Evolutionary conservation across 805 yeast species (phyloP).

Genomic region (Yamadazyma laniorum): DNA sequence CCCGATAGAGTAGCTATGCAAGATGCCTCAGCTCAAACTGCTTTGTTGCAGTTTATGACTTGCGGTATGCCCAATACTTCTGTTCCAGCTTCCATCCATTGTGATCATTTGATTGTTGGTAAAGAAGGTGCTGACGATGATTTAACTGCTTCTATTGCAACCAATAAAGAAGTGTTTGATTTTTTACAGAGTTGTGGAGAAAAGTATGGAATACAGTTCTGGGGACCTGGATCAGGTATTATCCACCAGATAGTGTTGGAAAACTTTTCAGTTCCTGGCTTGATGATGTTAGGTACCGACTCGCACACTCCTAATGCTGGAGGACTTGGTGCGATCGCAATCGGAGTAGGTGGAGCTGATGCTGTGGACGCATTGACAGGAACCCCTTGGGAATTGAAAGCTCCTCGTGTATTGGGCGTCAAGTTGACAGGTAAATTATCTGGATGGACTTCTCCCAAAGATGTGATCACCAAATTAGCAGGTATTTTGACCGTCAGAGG

Average conservation of each 20-base stretch:
- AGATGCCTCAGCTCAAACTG: slow-evolving; percentile 99
- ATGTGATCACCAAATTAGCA: slow-evolving; percentile 88
- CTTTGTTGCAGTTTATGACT: slow-evolving; percentile 97
- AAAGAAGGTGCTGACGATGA: slow-evolving; percentile 88
- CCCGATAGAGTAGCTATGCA: slow-evolving; percentile 99
- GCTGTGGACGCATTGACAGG: slow-evolving; percentile 98
- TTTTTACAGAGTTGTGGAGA: slow-evolving; percentile 90
- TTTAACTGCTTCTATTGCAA: slow-evolving; percentile 72
- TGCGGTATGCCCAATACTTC: slow-evolving; percentile 85
- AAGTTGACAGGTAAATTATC: slow-evolving; percentile 82
- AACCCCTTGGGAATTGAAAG: slow-evolving; percentile 98
- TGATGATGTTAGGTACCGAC: slow-evolving; percentile 96
- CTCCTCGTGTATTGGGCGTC: slow-evolving; percentile 93
- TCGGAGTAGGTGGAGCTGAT: slow-evolving; percentile 99
- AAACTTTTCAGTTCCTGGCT: slow-evolving; percentile 95
- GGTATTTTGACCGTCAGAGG: slow-evolving; percentile 94
- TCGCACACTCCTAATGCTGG: slow-evolving; percentile 99
- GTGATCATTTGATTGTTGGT: slow-evolving; percentile 98
- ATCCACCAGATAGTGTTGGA: slow-evolving; percentile 97
- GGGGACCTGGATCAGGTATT: slow-evolving; percentile 99
- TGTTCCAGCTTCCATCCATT: slow-evolving; percentile 94
- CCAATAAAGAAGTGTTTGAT: slow-evolving; percentile 94
- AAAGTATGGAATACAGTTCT: slow-evolving; percentile 94
- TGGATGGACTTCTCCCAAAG: slow-evolving; percentile 98
- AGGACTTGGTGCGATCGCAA: slow-evolving; percentile 97